A percentile compares a stretch with the other conserved stretches of the same genome.
Conservation (phyloP, 2,329 filamentous ascomycete genomes). For the Cercospora janseana region DNA sequence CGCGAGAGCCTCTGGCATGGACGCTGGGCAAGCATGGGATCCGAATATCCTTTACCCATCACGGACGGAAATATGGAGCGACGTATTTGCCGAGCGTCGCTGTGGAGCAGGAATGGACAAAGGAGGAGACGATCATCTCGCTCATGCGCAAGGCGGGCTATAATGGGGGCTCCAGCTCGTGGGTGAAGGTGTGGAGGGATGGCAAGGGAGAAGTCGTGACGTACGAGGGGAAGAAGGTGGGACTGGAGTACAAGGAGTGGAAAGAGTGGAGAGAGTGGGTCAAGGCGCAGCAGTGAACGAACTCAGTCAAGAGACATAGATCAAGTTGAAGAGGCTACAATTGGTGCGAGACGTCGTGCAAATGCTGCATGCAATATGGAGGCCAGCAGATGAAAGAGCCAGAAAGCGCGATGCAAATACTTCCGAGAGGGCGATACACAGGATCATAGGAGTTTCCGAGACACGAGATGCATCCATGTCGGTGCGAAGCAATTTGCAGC, state of each 20-base stretch:
- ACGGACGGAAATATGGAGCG: slow-evolving; percentile 70
- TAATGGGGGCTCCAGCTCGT: slow-evolving; percentile 55
- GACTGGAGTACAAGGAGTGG: slow-evolving; percentile 69
- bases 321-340: too few species aligned
- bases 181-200: slow-evolving; percentile 66
- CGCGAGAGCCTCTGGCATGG: slow-evolving; percentile 75
- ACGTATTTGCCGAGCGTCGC: slow-evolving; percentile 94
- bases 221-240: slow-evolving; percentile 82
- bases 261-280: slow-evolving; percentile 77
- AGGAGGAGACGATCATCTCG: slow-evolving; percentile 85
- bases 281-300: slow-evolving; percentile 31
- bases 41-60: slow-evolving; percentile 77
- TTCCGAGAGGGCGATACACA: too few species aligned
- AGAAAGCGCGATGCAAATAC: too few species aligned
- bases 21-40: slow-evolving; percentile 80
- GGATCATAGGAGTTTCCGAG: too few species aligned
- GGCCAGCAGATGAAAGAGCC: too few species aligned
- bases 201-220: slow-evolving; percentile 71
- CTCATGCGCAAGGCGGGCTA: slow-evolving; percentile 95
- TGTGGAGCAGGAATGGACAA: slow-evolving; percentile 88
- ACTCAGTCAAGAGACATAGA: too few species aligned
- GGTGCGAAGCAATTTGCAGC: too few species aligned
- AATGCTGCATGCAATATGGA: too few species aligned
- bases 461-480: too few species aligned
- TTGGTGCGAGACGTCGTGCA: too few species aligned